Evolutionary conservation across 192 early-diverging fungal genomes (phyloP), one percentile per base, ranked within the genome.

Genomic region (Backusella morwellensis): DNA sequence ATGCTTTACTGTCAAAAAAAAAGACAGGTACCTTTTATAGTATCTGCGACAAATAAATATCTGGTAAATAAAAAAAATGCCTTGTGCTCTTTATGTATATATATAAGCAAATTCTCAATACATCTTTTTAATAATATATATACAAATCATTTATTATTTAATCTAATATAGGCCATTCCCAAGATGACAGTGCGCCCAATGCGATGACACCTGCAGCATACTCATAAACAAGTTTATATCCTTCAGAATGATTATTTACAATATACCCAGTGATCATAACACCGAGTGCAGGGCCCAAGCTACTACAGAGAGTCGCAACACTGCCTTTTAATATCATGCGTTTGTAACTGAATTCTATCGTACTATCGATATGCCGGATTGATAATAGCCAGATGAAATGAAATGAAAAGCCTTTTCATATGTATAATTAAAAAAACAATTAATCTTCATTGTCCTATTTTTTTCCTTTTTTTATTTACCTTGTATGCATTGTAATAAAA

Each of bases 281-380:
- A 35, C 78, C 78, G 4, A 79, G 15, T 12, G 66, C 72, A 66
- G 78, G 78, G 7, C 78, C 78, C 41, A 79, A 23, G 35, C 78
- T 70, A 70, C 67, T 70, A 63, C 70, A 79, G n/a, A 79, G 36
- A 6, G 66, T 68, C n/a, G 78, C 66, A 47, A 75, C 52, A 12
- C 15, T 40, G 6, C 78, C 78, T 23, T 73, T 74, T 54, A 70
- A 26, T 35, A 70, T 70, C 68, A 79, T 74, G 3, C 73, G 42
- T 63, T 76, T 36, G 35, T 76, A 68, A 56, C 52, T 47, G 21
- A 34, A 54, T n/a, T 26, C 36, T 3, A 69, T 41, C 4, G 50
- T 23, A 38, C 21, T 6, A 35, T 70, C 63, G 2, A 76, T 35
- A 8, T 66, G 75, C 2, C 47, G 23, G 6, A 17, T 69, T 0